Base-by-base conservation (phyloP, 2,329 filamentous ascomycete species). In the Cordyceps javanica region DNA sequence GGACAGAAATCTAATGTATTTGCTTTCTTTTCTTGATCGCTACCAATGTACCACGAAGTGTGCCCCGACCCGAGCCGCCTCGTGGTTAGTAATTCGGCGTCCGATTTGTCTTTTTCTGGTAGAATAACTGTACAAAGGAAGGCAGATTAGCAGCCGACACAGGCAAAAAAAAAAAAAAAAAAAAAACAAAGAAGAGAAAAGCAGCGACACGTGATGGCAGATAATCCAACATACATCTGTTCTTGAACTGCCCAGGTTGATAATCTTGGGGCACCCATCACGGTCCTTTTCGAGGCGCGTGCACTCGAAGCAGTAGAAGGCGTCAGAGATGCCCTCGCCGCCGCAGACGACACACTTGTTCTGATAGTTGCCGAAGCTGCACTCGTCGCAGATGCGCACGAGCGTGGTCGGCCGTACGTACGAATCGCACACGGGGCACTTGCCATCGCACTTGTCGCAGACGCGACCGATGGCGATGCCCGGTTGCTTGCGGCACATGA, bases 271-370 rank as follows among this genome's bases (percentile, higher is more conserved):
- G 73, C 94, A 99, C 2, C 94, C 94, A 70, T 99, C 94, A 60
- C 94, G 81, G 71, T 99, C 94, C 76, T 97, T 99, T 73, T 99
- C 94, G 16, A 99, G 77, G 8, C 94, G 83, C 59, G 94, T 99
- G 73, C 94, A 99, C 76, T 99, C 94, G 70, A 97, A 97, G 80
- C 94, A 99, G 79, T 99, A 99, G 75, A 97, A 97, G 51, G 94
- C 94, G 72, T 99, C 94, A 34, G 89, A 94, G 72, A 99, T 99
- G 30, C 94, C 94, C 77, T 97, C 94, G 66, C 94, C 94, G 72
- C 94, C 94, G 75, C 94, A 99, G 44, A 99, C 94, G 65, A 99
- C 91, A 72, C 94, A 99, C 75, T 99, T 99, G 80, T 99, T 99
- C 78, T 97, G 94, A 80, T 97, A 99, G 82, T 99, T 99, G 70